Conservation (phyloP, 805 yeast genomes). For the Saccharomycopsis amapae region DNA sequence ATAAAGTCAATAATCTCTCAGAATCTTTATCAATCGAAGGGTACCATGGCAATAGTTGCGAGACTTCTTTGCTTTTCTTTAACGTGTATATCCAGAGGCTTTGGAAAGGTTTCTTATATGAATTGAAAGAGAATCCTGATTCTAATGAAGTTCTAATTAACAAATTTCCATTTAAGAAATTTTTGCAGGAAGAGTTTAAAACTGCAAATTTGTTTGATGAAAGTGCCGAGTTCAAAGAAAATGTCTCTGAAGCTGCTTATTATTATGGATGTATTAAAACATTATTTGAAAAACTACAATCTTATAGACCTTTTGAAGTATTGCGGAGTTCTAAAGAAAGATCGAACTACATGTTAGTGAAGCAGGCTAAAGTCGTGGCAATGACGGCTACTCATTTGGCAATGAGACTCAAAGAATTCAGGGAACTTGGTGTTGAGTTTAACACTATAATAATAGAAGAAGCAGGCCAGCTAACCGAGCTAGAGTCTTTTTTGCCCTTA, state of each 20-base stretch:
- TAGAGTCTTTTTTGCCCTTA: slow-evolving; percentile 28
- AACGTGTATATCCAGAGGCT: slow-evolving; percentile 22
- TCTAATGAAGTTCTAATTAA: no score
- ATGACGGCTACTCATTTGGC: slow-evolving; percentile 25
- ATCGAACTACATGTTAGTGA: slow-evolving; percentile 24
- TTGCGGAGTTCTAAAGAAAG: slow-evolving; percentile 22
- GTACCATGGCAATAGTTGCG: slow-evolving; percentile 32
- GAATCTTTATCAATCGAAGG: slow-evolving; percentile 28
- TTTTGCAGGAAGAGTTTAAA: neutral
- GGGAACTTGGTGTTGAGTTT: slow-evolving; percentile 24
- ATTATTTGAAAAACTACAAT: slow-evolving; percentile 25
- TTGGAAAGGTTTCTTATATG: slow-evolving; percentile 1
- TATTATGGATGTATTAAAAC: slow-evolving; percentile 23
- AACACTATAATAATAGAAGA: slow-evolving; percentile 30
- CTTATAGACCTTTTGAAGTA: slow-evolving; percentile 29
- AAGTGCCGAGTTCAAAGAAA: neutral
- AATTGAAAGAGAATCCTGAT: neutral
- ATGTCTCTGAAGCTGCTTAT: slow-evolving; percentile 3
- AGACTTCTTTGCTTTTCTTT: slow-evolving; percentile 30
- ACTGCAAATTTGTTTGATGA: no score
- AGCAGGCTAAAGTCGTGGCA: slow-evolving; percentile 27
- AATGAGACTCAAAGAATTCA: slow-evolving; percentile 21
- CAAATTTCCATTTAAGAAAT: no score
- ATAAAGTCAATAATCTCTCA: slow-evolving; percentile 28
- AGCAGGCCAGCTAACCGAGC: slow-evolving; percentile 28